phyloP scores from a whole-genome alignment of 2,329 filamentous ascomycete genomes.

The Pezicula carpinea region DNA sequence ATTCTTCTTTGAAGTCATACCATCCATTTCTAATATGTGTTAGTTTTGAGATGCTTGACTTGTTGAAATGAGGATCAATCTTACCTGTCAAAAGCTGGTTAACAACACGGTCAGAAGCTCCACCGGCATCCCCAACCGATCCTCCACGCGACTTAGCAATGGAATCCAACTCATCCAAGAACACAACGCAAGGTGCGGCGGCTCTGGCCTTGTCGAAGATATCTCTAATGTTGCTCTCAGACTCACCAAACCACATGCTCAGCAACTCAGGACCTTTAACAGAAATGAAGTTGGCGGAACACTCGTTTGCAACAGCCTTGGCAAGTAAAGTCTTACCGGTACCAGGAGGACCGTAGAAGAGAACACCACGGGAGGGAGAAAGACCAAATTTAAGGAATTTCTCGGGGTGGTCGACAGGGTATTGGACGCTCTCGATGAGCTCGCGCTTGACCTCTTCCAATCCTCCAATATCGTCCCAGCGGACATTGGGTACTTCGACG shows the following conservation, averaged over 20 bases:
- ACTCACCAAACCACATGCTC: slow-evolving; percentile 99
- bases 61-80: slow-evolving; percentile 27
- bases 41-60: slow-evolving; percentile 34
- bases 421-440: slow-evolving; percentile 97
- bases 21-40: slow-evolving; percentile 78
- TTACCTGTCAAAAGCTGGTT: slow-evolving; percentile 97
- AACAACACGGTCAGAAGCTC: slow-evolving; percentile 98
- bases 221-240: slow-evolving; percentile 98
- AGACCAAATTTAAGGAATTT: slow-evolving; percentile 99
- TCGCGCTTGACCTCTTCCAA: slow-evolving; percentile 98
- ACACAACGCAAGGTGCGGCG: slow-evolving; percentile 95
- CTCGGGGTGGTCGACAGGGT: slow-evolving; percentile 98
- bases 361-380: slow-evolving; percentile 93
- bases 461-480: slow-evolving; percentile 99
- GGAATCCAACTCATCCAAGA: slow-evolving; percentile 97
- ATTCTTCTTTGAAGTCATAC: slow-evolving; percentile 99
- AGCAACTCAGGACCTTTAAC: slow-evolving; percentile 97
- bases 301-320: slow-evolving; percentile 99
- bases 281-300: slow-evolving; percentile 98
- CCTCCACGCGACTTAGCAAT: slow-evolving; percentile 99
- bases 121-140: slow-evolving; percentile 90
- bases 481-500: slow-evolving; percentile 97
- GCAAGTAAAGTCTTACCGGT: slow-evolving; percentile 99
- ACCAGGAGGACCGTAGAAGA: slow-evolving; percentile 98
- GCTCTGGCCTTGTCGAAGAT: slow-evolving; percentile 99